Conservation (phyloP, 495 filamentous ascomycete genomes). For the Talaromyces adpressus region DNA sequence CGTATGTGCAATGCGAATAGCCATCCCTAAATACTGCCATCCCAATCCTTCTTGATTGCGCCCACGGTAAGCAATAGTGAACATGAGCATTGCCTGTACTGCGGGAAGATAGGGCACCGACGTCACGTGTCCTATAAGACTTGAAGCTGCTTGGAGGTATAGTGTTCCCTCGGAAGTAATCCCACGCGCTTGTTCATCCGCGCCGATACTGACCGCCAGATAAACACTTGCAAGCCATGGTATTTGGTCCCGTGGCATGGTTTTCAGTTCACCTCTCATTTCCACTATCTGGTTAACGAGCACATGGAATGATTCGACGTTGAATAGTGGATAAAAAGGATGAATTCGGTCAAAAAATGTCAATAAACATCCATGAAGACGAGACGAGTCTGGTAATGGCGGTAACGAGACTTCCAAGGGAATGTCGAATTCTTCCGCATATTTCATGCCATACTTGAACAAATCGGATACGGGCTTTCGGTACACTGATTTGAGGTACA, state of each 20-base stretch:
- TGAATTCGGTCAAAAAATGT: not conserved
- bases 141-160: not conserved
- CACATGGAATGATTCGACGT: not conserved
- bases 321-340: not conserved
- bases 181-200: not conserved
- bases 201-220: not conserved
- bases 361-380: not conserved
- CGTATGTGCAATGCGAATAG: slow-evolving; percentile 15
- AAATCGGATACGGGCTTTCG: not conserved
- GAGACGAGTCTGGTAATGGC: not conserved
- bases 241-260: slow-evolving; percentile 1
- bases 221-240: slow-evolving; percentile 6
- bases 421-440: slow-evolving; percentile 3
- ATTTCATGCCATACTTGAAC: slow-evolving; percentile 6
- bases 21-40: slow-evolving; percentile 11
- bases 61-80: slow-evolving; percentile 5
- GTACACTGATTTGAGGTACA: slow-evolving; percentile 3
- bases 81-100: slow-evolving; percentile 6
- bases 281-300: not conserved
- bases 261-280: not conserved
- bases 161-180: not conserved
- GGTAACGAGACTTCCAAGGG: slow-evolving; percentile 4
- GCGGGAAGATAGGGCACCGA: slow-evolving; percentile 2
- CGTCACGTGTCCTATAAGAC: slow-evolving; percentile 3
- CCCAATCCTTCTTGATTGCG: slow-evolving; percentile 4